Base-by-base conservation (phyloP, 2,329 filamentous ascomycete species). In the Pseudonectria buxi region DNA sequence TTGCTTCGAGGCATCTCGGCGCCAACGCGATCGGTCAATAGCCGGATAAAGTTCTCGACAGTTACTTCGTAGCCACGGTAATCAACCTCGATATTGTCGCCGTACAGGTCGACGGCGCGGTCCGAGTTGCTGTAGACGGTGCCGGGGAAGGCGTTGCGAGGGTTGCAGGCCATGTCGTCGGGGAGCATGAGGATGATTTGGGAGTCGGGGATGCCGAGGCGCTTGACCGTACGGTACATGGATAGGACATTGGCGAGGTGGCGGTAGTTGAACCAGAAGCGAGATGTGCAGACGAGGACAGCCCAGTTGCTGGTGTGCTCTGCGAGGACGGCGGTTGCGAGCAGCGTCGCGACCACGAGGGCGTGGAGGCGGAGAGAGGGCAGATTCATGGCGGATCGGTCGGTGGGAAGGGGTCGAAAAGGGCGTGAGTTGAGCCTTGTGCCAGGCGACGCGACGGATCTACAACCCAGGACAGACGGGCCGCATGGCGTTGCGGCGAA, bases 171-270 rank as follows among this genome's bases (percentile, higher is more conserved):
- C 87, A 98, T 96, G 68, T 98, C 92, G 62, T 98, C 92, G 14
- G 92, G 92, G n/a, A 98, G 78, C 89, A 98, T 96, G 49, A 98
- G 83, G 59, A 98, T 96, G 65, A 98, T 98, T 61, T 98, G 92
- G 33, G 87, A 95, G 64, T 98, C 92, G 25, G 92, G 92, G 41
- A 98, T 98, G 31, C 92, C 92, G 26, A 98, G 80, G 10, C 92
- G 86, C 69, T 98, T 98, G 45, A 98, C 92, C 38, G 92, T 98
- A 39, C 92, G 86, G 67, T 98, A 98, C 45, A 98, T 81, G 40
- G 90, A 95, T 42, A 98, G 79, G 13, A 95, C 92, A 67, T 98
- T 98, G 62, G 92, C 89, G 34, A 98, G 82, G 63, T 98, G 92
- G 39, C 92, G 85, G 65, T 98, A 98, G 68, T 98, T 98, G 79